Base-by-base conservation (phyloP, 1,284 basidiomycete genomes). In the Heterobasidion occidentale region DNA sequence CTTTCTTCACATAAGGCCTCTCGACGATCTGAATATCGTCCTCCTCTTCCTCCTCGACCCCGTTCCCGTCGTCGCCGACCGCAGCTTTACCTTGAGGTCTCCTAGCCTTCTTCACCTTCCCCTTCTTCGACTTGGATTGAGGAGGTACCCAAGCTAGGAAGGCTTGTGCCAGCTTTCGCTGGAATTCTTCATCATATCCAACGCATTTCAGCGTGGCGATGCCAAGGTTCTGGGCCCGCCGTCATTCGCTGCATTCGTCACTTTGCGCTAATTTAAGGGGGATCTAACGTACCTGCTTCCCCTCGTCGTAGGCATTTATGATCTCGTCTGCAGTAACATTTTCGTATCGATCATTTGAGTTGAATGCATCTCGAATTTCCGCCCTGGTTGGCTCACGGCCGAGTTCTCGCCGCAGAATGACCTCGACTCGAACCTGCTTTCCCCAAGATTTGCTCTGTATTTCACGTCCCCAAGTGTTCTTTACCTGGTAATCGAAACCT, bases 201-300 rank as follows among this genome's bases (percentile, higher is more conserved):
- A 66, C 61, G 49, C 66, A 66, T 36, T 58, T 56, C 57, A 67
- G 56, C 36, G 52, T 44, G 56, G 58, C 64, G 20, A 64, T 53
- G 20, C 54, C 54, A 36, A 66, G 60, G 1, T 19, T 55, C 64
- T 66, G 27, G 3, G 52, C 9, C 4, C 12, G 38, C 38, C n/a
- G 14, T 4, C 33, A 15, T 2, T 19, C 19, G 19, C 19, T 19
- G 34, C n/a, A 38, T n/a, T 50, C 20, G 52, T 20, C 27, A n/a
- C 8, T 27, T 14, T 49, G 34, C 11, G 27, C 9, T 11, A 27
- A 36, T 7, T 1, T 19, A 12, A 35, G 6, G 4, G 34, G 17
- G 9, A 54, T 56, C 2, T 9, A 19, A 47, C 9, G 17, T 14
- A 66, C 64, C 59, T 62, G 56, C 36, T 60, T 36, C n/a, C 64